phyloP scores from a whole-genome alignment of 192 early-diverging fungal species.

The Coemansia sp. region DNA sequence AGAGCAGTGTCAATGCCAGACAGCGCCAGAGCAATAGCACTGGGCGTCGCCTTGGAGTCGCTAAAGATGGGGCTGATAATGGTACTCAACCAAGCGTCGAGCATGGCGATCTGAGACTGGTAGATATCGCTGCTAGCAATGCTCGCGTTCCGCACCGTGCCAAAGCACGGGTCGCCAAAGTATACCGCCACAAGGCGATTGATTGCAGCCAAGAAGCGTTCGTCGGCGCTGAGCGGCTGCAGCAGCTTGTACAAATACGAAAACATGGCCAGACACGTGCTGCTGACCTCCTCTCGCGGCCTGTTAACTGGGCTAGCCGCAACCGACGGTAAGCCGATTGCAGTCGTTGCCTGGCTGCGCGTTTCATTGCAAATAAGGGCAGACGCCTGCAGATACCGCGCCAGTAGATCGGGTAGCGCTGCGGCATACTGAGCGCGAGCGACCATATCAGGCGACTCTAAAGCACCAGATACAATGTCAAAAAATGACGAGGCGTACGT shows the following conservation, averaged over 20 bases:
- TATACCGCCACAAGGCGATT: constrained; percentile 31
- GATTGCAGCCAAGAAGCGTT: constrained; percentile 15
- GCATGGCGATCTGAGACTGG: constrained; percentile 13
- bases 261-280: constrained; percentile 38
- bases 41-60: neutral
- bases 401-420: constrained; percentile 32
- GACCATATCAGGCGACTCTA: constrained; percentile 7
- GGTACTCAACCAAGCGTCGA: constrained; percentile 24
- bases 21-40: constrained; percentile 15
- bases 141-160: constrained; percentile 18
- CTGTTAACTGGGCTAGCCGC: constrained; percentile 30
- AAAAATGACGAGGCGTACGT: constrained; percentile 23
- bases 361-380: constrained; percentile 41
- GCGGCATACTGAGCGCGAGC: constrained; percentile 15
- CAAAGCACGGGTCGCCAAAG: constrained; percentile 39
- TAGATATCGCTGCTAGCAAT: constrained; percentile 16
- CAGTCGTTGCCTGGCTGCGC: constrained; percentile 23
- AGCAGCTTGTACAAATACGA: constrained; percentile 21
- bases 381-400: constrained; percentile 35
- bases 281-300: constrained; percentile 16
- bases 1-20: constrained; percentile 28
- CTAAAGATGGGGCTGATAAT: constrained; percentile 21
- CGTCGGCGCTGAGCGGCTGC: constrained; percentile 5
- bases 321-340: constrained; percentile 31
- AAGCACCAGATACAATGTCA: neutral